Evolutionary conservation across 176 grass and related monocot species (phyloP), one percentile per base, ranked within the genome.

Genomic region (Raddia guianensis): DNA sequence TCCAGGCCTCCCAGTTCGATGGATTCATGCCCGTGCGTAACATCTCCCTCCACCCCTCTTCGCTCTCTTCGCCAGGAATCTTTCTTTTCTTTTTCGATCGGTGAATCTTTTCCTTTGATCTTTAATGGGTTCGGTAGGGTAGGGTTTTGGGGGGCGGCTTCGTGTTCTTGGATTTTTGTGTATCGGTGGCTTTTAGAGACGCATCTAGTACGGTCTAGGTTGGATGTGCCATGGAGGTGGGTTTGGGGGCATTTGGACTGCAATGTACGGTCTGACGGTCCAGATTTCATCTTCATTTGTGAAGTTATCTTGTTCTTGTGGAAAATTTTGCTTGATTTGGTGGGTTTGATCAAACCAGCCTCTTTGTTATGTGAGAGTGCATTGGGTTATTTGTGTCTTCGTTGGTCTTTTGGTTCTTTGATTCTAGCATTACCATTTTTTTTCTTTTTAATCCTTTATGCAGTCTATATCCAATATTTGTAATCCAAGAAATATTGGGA

Each of bases 1-100:
- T 93, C 32, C 72, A 83, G 79, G 92, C 95, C 52, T 82, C 95
- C 32, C 95, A 95, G 86, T 98, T 98, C 90, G 92, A 94, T 54
- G 95, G 95, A 18, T 93, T 93, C 75, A 98, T 98, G 95, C 92
- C 92, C 74, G 95, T 98, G 72, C 66, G 66, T 80, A 73, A 77
- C 21, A 57, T 13, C 45, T 9, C 13, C 60, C 0, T 33, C 69
- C 12, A 15, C 77, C 46, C 43, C 51, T 42, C 35, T 46, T 6
- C 47, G 18, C 21, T 7, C 33, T 58, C 44, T 34, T 49, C 51
- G 13, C 75, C 19, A 5, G 5, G 51, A 80, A 70, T 9, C 75
- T 52, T 55, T 9, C 3, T 12, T 77, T 12, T 6, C 9, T 77
- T 12, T 6, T 12, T 1, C 42, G 63, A 21, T 46, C 5, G 15